Base-by-base conservation (phyloP, 768 basidiomycete species). In the Pleurotus pulmonarius region DNA sequence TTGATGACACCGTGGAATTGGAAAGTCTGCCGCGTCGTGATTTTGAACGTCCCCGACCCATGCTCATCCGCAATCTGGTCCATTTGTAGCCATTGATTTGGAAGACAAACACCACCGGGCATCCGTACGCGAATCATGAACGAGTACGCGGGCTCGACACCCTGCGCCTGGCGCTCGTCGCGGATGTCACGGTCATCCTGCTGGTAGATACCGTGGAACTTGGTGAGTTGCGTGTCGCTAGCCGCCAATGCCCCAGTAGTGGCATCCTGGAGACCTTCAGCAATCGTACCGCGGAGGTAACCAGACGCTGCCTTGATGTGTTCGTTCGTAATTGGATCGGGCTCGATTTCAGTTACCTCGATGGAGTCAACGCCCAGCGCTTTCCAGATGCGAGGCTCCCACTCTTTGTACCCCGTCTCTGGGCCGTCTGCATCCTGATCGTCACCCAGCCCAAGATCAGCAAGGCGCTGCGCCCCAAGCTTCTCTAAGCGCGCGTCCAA, bases 1-100 rank as follows among this genome's bases (percentile, higher is more conserved):
- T 99, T 99, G 77, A 99, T 93, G 63, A 99, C 92, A 56, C 97
- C 97, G 70, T 99, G 97, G 81, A 97, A 98, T 73, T 99, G 97
- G 88, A 98, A 99, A 8, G 97, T 99, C 70, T 94, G 86, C 59
- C 97, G 82, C 34, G 97, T 99, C 46, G 97, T 99, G 61, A 99
- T 87, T 79, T 99, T 99, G 76, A 98, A 90, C 4, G 95, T 93
- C 46, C 90, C 86, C 59, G 85, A 90, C 5, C 94, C 97, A 69
- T 94, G 92, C 69, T 94, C 92, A 68, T 98, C 97, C 54, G 97
- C 85, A 63, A 99, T 98, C 64, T 88, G 88, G 73, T 98, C 93
- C 86, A 99, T 93, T 62, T 87, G 83, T 49, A 95, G 75, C 97
- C 97, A 98, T 73, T 99, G 97, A 38, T 83, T 74, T 3, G 96